phyloP scores from a whole-genome alignment of 2,329 filamentous ascomycete species.

The Sclerotiophoma versabilis region DNA sequence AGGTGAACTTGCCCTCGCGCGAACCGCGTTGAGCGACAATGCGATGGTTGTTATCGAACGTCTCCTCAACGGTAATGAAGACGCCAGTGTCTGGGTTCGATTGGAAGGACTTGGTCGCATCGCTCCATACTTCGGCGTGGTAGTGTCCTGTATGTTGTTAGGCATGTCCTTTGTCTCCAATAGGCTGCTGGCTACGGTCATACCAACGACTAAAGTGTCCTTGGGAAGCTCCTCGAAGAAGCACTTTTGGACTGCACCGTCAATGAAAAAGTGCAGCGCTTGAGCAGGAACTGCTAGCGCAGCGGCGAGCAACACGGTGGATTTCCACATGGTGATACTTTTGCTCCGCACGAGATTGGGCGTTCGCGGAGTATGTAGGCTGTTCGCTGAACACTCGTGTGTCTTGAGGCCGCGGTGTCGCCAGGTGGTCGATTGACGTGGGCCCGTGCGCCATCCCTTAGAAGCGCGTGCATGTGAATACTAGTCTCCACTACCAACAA shows the following conservation, averaged over 20 bases:
- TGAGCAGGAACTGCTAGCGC: constrained; percentile 68
- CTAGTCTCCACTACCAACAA: neutral
- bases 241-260: constrained; percentile 85
- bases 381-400: constrained; percentile 30
- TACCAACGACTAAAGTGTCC: constrained; percentile 92
- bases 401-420: constrained; percentile 34
- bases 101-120: constrained; percentile 70
- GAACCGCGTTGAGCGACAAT: constrained; percentile 86
- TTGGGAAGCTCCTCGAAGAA: constrained; percentile 99
- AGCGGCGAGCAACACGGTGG: constrained; percentile 70
- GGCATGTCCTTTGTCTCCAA: neutral
- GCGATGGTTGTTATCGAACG: constrained; percentile 97
- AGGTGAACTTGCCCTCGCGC: constrained; percentile 85
- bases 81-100: constrained; percentile 80
- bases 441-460: constrained; percentile 6
- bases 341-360: constrained; percentile 29
- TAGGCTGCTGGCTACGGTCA: constrained; percentile 32
- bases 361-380: constrained; percentile 28
- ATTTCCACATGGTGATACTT: constrained; percentile 42
- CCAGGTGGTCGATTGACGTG: constrained; percentile 32
- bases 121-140: constrained; percentile 83
- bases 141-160: constrained; percentile 70
- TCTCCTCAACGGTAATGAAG: constrained; percentile 93
- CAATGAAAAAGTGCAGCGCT: constrained; percentile 95
- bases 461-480: neutral